A percentile compares a stretch with the other conserved stretches of the same genome.
Conservation (phyloP, 495 filamentous ascomycete species). For the Pyronema omphalodes region DNA sequence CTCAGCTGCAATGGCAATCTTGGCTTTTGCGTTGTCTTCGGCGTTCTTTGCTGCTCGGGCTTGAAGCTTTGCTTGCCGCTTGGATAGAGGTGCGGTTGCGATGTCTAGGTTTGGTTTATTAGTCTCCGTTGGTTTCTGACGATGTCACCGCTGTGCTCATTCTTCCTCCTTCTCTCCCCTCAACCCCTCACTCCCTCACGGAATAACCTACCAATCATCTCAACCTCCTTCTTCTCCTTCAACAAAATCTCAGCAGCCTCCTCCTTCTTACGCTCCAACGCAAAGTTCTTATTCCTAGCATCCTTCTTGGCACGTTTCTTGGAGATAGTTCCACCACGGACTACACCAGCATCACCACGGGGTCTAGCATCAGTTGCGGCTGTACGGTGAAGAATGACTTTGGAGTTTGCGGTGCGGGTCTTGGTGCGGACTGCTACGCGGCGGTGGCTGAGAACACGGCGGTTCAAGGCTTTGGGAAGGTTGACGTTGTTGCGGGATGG, state of each 20-base stretch:
- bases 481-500: background rate
- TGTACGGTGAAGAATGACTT: background rate
- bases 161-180: background rate
- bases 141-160: too few species aligned
- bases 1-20: background rate
- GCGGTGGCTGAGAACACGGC: background rate
- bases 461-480: background rate
- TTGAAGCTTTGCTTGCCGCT: constrained; percentile 16
- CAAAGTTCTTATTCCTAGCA: constrained; percentile 8
- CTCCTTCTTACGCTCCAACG: constrained; percentile 7
- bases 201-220: constrained; percentile 17
- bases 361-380: background rate
- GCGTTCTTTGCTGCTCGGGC: constrained; percentile 11
- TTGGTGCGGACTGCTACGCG: background rate
- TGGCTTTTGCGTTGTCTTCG: constrained; percentile 9
- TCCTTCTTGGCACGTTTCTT: constrained; percentile 4
- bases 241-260: constrained; percentile 9
- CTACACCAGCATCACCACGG: background rate
- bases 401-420: background rate
- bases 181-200: background rate
- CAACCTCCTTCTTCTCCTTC: constrained; percentile 15
- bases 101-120: constrained; percentile 12
- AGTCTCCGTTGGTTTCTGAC: too few species aligned
- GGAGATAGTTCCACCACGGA: background rate
- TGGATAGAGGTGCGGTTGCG: constrained; percentile 11